Conservation (phyloP, 2,329 filamentous ascomycete genomes). For the Apiospora malaysiana region DNA sequence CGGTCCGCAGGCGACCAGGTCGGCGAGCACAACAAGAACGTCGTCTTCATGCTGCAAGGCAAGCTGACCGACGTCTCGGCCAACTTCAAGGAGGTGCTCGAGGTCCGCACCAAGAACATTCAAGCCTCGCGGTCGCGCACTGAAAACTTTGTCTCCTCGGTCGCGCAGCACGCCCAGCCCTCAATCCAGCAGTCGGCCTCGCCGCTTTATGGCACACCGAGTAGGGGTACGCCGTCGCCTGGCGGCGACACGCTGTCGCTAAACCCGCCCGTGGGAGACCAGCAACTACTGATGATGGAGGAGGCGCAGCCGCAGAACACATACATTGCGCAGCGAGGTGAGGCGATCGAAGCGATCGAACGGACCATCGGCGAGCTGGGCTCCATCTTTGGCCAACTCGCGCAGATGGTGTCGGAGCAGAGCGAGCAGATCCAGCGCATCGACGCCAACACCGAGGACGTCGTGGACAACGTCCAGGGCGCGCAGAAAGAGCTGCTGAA, state of each 20-base stretch:
- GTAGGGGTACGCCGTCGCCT: conserved; percentile 68
- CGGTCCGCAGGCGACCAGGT: conserved; percentile 73
- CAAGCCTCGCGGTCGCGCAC: conserved; percentile 91
- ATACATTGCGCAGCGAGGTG: conserved; percentile 92
- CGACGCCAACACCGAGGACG: conserved; percentile 96
- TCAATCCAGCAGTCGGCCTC: conserved; percentile 78
- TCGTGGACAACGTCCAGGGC: conserved; percentile 97
- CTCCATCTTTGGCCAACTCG: conserved; percentile 90
- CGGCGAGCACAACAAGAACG: conserved; percentile 97
- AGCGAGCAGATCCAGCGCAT: conserved; percentile 95
- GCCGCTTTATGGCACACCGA: conserved; percentile 83
- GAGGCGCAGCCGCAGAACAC: conserved; percentile 84
- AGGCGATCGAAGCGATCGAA: conserved; percentile 97
- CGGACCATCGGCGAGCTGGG: conserved; percentile 93
- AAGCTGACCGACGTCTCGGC: conserved; percentile 91
- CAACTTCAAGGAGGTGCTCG: conserved; percentile 97
- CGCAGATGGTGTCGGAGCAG: conserved; percentile 96
- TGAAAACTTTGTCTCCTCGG: conserved; percentile 94
- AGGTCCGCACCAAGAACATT: conserved; percentile 96
- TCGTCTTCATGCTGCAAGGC: conserved; percentile 88
- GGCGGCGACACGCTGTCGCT: conserved; percentile 80
- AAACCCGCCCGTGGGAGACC: conserved; percentile 73
- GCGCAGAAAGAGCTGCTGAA: conserved; percentile 95
- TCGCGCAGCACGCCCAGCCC: conserved; percentile 76
- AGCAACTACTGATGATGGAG: conserved; percentile 92